phyloP scores from a whole-genome alignment of 1,139 yeast genomes.

The Hyphopichia wangnamkhiaoensis region DNA sequence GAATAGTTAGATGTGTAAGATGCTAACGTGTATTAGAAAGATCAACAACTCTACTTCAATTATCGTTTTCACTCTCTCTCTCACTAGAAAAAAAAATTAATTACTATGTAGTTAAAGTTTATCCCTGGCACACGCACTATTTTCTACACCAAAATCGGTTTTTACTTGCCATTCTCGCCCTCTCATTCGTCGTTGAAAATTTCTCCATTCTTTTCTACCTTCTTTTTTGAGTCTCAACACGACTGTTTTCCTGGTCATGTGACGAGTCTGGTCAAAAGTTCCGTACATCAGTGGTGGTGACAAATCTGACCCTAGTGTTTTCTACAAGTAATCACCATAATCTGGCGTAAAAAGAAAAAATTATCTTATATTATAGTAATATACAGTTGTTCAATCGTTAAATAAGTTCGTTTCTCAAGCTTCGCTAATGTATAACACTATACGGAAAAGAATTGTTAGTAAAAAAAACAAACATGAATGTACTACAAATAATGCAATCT shows the following conservation, averaged over 20 bases:
- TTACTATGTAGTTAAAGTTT: too few relatives aligned
- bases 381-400: neutral
- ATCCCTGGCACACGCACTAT: neutral
- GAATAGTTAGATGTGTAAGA: neutral
- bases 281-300: conserved; percentile 2
- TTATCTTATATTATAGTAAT: neutral
- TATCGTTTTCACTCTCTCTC: neutral
- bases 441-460: conserved; percentile 21
- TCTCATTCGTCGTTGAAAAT: conserved; percentile 4
- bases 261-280: neutral
- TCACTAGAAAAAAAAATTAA: too few relatives aligned
- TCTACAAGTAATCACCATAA: too few relatives aligned
- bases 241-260: neutral
- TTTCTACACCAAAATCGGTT: neutral
- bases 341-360: too few relatives aligned
- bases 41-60: neutral
- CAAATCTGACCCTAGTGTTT: too few relatives aligned
- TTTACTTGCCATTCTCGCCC: neutral
- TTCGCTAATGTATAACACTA: conserved; percentile 51
- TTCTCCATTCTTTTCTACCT: neutral
- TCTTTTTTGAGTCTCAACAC: too few relatives aligned
- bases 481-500: neutral
- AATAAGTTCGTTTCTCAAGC: conserved; percentile 18
- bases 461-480: neutral
- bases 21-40: too few relatives aligned